These are phyloP conservation scores for Plasmodium cynomolgi DNA, from an alignment of 169 alveolate genomes.

Conservation along the genomic window DNA sequence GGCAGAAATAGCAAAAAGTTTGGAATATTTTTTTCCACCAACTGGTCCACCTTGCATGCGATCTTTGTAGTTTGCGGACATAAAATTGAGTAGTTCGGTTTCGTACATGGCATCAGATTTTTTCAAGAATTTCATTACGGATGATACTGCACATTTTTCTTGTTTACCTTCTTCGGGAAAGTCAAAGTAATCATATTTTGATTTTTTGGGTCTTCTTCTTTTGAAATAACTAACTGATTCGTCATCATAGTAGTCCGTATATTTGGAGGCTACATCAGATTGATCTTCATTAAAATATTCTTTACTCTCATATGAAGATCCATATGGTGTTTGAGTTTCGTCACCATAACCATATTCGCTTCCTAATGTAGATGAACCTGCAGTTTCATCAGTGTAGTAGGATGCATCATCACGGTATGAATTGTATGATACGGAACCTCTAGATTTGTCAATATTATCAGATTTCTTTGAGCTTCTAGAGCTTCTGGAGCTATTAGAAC, in stretches of 20 bases:
- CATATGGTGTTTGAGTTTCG: not conserved
- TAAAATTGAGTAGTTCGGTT: not conserved
- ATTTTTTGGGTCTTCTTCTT: not conserved
- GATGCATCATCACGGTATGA: not conserved
- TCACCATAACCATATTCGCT: not conserved
- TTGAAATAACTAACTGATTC: not conserved
- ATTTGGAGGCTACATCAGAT: not conserved
- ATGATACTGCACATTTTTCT: not conserved
- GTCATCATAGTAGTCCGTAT: not conserved
- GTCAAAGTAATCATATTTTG: not conserved
- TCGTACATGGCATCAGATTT: conserved; percentile 22
- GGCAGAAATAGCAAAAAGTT: not conserved
- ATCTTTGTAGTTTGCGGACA: not conserved
- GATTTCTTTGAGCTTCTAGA: not conserved
- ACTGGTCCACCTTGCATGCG: not conserved
- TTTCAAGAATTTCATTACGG: not conserved
- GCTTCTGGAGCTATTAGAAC: not conserved
- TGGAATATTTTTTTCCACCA: not conserved
- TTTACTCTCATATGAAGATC: not conserved
- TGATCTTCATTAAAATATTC: not conserved
- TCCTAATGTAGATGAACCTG: not conserved
- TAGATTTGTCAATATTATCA: not conserved
- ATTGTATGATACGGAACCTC: not conserved
- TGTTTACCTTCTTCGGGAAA: not conserved
- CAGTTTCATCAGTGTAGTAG: not conserved